A percentile compares a stretch with the other conserved stretches of the same genome.
Evolutionary conservation across 768 basidiomycete species (phyloP).

Genomic region (Daedalea quercina): DNA sequence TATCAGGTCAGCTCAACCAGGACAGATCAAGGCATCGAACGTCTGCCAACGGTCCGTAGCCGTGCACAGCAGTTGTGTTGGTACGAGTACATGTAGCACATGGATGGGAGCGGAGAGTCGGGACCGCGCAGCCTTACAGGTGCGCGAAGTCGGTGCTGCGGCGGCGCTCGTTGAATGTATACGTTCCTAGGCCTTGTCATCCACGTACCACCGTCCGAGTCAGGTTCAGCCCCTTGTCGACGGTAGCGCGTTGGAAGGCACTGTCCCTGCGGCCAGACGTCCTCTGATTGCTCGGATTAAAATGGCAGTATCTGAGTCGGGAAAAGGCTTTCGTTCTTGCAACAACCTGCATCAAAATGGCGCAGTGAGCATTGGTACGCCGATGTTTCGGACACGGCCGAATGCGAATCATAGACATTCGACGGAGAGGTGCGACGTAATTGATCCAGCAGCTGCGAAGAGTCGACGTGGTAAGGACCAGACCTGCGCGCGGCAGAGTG

Average conservation of each 20-base stretch:
- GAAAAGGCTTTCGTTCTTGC: no score
- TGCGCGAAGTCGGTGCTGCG: not conserved
- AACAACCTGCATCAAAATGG: no score
- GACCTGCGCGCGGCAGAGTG: not conserved
- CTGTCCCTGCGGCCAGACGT: no score
- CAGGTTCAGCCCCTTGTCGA: not conserved
- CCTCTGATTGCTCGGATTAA: no score
- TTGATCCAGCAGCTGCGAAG: not conserved
- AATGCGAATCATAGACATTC: not conserved
- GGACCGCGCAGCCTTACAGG: not conserved
- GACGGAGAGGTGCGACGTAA: not conserved
- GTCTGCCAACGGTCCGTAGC: not conserved
- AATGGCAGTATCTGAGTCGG: no score
- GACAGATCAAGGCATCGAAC: not conserved
- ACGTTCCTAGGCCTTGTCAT: not conserved
- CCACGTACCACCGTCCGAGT: not conserved
- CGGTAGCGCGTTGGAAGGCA: not conserved
- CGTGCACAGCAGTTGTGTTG: not conserved
- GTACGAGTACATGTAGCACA: not conserved
- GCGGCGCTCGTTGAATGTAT: not conserved
- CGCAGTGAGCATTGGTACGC: no score
- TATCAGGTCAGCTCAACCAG: not conserved
- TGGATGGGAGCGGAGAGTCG: not conserved
- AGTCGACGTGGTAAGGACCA: not conserved
- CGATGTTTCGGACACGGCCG: no score